Base-by-base conservation (phyloP, 1,139 yeast genomes). In the Debaryomyces subglobosus region DNA sequence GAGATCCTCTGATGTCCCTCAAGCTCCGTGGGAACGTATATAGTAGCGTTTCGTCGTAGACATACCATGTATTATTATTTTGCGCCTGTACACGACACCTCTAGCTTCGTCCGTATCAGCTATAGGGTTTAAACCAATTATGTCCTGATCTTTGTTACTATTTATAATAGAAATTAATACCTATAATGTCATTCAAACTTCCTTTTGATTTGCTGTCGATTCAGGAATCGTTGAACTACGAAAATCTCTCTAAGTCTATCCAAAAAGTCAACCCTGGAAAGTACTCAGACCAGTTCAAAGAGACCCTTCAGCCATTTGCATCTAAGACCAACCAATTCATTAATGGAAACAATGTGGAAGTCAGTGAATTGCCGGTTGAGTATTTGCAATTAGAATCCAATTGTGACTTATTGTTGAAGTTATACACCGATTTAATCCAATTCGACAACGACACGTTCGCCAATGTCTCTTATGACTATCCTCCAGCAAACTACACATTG, bases 331-430 rank as follows among this genome's bases (percentile, higher is more conserved):
- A 67, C 33, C 72, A 69, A 50, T 64, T 72, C 27, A 44, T 53
- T 25, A 51, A 54, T 39, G 60, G 56, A 50, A 53, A 67, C 27
- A 65, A 66, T 47, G 63, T 73, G 25, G 80, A 75, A 51, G 72
- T 72, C 15, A 81, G 88, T 53, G 89, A 86, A 62, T 74, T 87
- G 49, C 96, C 96, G 35, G 79, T 79, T 43, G 91, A 86, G 55
- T 88, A 88, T 65, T 74, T 81, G 53, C 77, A 79, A 51, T 72
- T 88, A 57, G 95, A 87, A 64, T 72, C 77, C 52, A 81, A 80
- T 59, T 84, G 86, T 52, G 94, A 85, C 65, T 74, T 80, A 48
- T 71, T 85, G 55, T 80, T 82, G 61, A 74, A 74, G 48, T 78
- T 83, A 53, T 83, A 84, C 67, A 80, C 82, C 53, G 84, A 82